Percentiles rank a stretch among this genome's conserved stretches.
phyloP scores from a whole-genome alignment of 768 basidiomycete species.

The Cystofilobasidium macerans region DNA sequence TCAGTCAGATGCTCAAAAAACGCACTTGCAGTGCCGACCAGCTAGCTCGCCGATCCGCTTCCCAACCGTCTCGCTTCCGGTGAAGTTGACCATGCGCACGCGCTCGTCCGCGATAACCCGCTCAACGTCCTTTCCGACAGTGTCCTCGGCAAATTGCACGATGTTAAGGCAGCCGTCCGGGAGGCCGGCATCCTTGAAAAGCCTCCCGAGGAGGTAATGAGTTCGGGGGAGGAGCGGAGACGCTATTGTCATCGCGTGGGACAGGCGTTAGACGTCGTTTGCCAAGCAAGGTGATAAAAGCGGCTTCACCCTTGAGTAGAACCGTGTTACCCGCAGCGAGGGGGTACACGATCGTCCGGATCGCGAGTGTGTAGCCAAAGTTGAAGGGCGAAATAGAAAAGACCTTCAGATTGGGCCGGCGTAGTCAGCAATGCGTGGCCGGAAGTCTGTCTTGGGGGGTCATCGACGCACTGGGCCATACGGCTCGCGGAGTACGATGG shows the following conservation, averaged over 20 bases:
- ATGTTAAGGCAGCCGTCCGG: constrained; percentile 53
- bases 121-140: constrained; percentile 43
- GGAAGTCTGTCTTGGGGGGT: not conserved
- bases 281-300: not conserved
- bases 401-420: too few species aligned
- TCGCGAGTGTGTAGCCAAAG: constrained; percentile 28
- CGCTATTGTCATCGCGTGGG: not conserved
- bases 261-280: too few species aligned
- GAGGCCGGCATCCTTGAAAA: constrained; percentile 47
- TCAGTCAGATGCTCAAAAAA: too few species aligned
- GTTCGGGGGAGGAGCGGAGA: constrained; percentile 31
- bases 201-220: constrained; percentile 35
- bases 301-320: constrained; percentile 36
- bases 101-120: constrained; percentile 50
- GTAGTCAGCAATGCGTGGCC: not conserved
- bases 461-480: constrained; percentile 12
- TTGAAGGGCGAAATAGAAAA: not conserved
- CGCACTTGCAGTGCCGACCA: constrained; percentile 39
- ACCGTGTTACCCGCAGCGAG: constrained; percentile 41
- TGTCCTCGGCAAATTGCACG: constrained; percentile 44
- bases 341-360: constrained; percentile 36
- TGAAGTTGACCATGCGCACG: constrained; percentile 32
- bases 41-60: constrained; percentile 35
- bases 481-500: constrained; percentile 20
- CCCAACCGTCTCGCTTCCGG: constrained; percentile 32